Evolutionary conservation across 2,329 filamentous ascomycete genomes (phyloP), one percentile per base, ranked within the genome.

Genomic region (Bimuria novae-zelandiae): DNA sequence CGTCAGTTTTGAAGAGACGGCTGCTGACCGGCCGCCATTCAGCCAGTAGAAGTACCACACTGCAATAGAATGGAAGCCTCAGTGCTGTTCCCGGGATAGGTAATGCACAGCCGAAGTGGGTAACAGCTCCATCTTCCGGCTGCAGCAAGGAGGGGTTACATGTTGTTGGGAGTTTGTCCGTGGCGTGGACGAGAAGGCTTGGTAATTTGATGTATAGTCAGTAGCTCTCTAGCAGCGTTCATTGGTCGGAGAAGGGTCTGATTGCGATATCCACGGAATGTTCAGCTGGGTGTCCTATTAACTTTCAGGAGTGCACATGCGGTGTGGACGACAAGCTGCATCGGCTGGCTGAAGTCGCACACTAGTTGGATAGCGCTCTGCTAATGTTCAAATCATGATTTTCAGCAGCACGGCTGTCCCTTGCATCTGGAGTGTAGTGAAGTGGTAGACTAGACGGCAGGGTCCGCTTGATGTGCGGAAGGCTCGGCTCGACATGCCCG

Each of bases 1-100:
- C 30, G 68, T 68, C 42, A 72, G 70, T 49, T 57, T 73, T 17
- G 76, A 76, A 43, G 71, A 76, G 33, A 64, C 55, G 49, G 56
- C 56, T 47, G 65, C 57, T 47, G 74, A 66, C 56, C 69, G 62
- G 23, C 55, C 63, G 12, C 64, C 67, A 33, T 72, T 72, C 57
- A 69, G 62, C 51, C 70, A 52, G 53, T 14, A 27, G 52, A 33
- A 3, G 30, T 10, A 27, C 10, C 6, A 5, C 25, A 27, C 6
- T 27, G 25, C 25, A 27, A 27, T n/a, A n/a, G n/a, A n/a, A n/a
- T n/a, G n/a, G n/a, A n/a, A n/a, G n/a, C n/a, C n/a, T n/a, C n/a
- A n/a, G n/a, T n/a, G n/a, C n/a, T n/a, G n/a, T n/a, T n/a, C n/a
- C n/a, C n/a, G n/a, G n/a, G n/a, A n/a, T n/a, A n/a, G n/a, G n/a